These are phyloP conservation scores for Scheffersomyces illinoinensis DNA, from an alignment of 1,139 yeast genomes.

Conservation along the genomic window DNA sequence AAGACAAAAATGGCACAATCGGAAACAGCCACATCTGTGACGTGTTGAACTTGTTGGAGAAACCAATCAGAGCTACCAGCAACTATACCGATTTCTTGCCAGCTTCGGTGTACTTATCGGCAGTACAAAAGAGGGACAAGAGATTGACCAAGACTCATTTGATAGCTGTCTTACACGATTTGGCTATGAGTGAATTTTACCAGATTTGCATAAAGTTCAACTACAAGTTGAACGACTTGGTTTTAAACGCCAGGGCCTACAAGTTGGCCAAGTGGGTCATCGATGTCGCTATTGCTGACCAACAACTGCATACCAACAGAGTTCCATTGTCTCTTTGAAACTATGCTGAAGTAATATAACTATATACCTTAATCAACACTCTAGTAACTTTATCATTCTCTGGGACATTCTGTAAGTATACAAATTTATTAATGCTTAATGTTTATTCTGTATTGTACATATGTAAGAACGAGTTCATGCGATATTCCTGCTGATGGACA, in stretches of 20 bases:
- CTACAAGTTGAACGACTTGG: conserved; percentile 60
- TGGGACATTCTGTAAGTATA: not conserved
- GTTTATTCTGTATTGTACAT: conserved; percentile 2
- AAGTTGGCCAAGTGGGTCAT: conserved; percentile 72
- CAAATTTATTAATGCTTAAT: not conserved
- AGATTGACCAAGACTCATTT: conserved; percentile 34
- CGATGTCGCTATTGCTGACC: conserved; percentile 62
- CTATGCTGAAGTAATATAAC: not conserved
- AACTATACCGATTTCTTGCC: conserved; percentile 42
- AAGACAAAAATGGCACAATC: conserved; percentile 53
- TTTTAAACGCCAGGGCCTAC: conserved; percentile 60
- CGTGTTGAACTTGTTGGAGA: conserved; percentile 57
- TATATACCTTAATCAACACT: not conserved
- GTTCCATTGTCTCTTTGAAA: not conserved
- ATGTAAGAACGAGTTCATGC: not conserved
- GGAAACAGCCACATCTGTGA: conserved; percentile 56
- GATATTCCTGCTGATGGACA: not conserved
- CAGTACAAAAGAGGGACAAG: conserved; percentile 19
- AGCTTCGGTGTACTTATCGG: conserved; percentile 48
- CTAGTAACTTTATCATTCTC: not conserved
- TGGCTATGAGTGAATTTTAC: conserved; percentile 62
- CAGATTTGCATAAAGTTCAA: conserved; percentile 65
- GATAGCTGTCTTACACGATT: conserved; percentile 58
- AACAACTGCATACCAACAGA: conserved; percentile 20
- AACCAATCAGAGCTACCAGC: conserved; percentile 49